Conservation (phyloP, 305 asterid species). For the Fraxinus platypoda region DNA sequence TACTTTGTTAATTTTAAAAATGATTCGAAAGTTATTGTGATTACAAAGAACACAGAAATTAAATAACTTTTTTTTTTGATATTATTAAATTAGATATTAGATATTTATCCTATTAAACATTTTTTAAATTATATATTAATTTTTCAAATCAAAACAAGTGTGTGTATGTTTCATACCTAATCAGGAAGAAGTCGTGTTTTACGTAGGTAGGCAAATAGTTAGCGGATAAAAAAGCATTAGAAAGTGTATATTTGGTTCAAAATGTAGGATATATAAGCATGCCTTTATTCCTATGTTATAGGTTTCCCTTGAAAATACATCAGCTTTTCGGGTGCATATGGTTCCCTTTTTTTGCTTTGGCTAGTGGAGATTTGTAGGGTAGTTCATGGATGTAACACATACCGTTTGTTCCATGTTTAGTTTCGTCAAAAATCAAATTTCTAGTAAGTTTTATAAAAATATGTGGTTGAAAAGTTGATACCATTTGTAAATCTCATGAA, state of each 20-base stretch:
- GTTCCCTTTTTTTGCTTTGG: slow-evolving; percentile 48
- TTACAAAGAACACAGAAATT: too few relatives aligned
- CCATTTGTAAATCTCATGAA: too few relatives aligned
- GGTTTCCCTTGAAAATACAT: slow-evolving; percentile 50
- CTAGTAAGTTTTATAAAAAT: too few relatives aligned
- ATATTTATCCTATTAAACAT: background rate
- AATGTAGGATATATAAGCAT: slow-evolving; percentile 23
- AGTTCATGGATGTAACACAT: slow-evolving; percentile 55
- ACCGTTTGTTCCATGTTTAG: slow-evolving; percentile 13
- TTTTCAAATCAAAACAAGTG: background rate
- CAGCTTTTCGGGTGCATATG: slow-evolving; percentile 60
- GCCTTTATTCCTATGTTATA: slow-evolving; percentile 13
- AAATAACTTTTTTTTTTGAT: too few relatives aligned
- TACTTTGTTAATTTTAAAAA: too few relatives aligned
- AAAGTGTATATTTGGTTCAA: background rate
- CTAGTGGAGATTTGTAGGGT: slow-evolving; percentile 41
- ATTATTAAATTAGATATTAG: too few relatives aligned
- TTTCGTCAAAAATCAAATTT: background rate
- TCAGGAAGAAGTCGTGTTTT: background rate
- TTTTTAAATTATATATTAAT: too few relatives aligned
- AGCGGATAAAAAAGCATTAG: background rate
- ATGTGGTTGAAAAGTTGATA: too few relatives aligned
- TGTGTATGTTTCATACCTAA: background rate
- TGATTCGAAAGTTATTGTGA: background rate
- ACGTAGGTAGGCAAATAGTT: background rate